Evolutionary conservation across 2,329 filamentous ascomycete species (phyloP).

Genomic region (Trichoderma sp.): DNA sequence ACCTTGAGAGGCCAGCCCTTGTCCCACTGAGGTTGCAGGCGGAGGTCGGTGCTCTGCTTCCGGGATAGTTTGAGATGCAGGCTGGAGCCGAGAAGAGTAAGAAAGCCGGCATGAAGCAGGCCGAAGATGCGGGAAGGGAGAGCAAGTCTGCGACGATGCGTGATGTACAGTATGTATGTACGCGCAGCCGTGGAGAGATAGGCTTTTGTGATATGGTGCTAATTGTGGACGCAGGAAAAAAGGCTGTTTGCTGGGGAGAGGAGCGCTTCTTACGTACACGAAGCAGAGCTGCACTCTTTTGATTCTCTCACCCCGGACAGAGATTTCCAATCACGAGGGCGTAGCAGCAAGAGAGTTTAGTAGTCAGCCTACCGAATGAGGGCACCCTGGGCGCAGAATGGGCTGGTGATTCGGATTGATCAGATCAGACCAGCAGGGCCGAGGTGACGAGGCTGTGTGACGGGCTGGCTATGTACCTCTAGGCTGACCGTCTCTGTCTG

Average conservation of each 20-base stretch:
- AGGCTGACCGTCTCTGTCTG: background rate
- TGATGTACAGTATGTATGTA: background rate
- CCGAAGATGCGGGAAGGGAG: background rate
- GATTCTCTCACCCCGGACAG: background rate
- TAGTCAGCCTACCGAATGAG: slow-evolving; percentile 1
- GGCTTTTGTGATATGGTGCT: background rate
- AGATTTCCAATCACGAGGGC: slow-evolving; percentile 8
- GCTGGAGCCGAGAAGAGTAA: slow-evolving; percentile 23
- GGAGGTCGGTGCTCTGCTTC: slow-evolving; percentile 27
- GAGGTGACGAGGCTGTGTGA: slow-evolving; percentile 13
- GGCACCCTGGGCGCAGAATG: background rate
- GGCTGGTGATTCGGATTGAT: background rate
- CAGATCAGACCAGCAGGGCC: slow-evolving; percentile 1
- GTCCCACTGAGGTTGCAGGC: slow-evolving; percentile 22
- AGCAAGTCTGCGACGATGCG: background rate
- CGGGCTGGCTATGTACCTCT: background rate
- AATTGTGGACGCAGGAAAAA: background rate
- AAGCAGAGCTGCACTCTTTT: slow-evolving; percentile 9
- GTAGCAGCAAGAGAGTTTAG: background rate
- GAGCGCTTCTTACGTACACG: slow-evolving; percentile 15
- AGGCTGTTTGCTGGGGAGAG: background rate
- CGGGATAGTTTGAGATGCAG: slow-evolving; percentile 26
- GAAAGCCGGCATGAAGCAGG: slow-evolving; percentile 13
- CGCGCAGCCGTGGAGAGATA: background rate
- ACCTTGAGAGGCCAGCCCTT: slow-evolving; percentile 15